phyloP scores from a whole-genome alignment of 2,329 filamentous ascomycete species.

The Alternaria triticina region DNA sequence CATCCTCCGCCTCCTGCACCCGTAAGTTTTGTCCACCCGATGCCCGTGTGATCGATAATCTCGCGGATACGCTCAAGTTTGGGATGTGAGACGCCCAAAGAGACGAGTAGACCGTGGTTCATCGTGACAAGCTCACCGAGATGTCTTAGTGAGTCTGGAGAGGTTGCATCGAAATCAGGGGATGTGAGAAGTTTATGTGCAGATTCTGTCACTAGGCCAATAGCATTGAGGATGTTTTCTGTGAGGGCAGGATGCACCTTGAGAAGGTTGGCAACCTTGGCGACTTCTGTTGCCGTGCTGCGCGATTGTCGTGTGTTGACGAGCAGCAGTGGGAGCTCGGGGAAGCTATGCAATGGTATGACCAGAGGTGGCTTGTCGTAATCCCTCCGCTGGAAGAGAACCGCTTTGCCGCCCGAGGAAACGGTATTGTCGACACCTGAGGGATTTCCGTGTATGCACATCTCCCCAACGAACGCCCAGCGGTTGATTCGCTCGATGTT shows the following conservation, averaged over 20 bases:
- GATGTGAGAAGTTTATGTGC: constrained; percentile 62
- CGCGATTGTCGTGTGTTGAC: constrained; percentile 89
- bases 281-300: constrained; percentile 84
- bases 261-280: constrained; percentile 79
- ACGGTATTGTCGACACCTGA: constrained; percentile 98
- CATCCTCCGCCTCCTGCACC: constrained; percentile 95
- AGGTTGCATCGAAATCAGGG: constrained; percentile 71
- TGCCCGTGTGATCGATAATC: constrained; percentile 78
- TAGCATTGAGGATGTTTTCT: constrained; percentile 80
- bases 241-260: constrained; percentile 77
- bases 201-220: constrained; percentile 73
- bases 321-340: constrained; percentile 86
- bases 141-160: constrained; percentile 69
- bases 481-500: constrained; percentile 96
- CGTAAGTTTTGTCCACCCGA: constrained; percentile 97
- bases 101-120: constrained; percentile 91
- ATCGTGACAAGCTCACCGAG: constrained; percentile 89
- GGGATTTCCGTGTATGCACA: constrained; percentile 97
- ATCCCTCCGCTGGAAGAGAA: constrained; percentile 84
- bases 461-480: constrained; percentile 96
- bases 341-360: constrained; percentile 81
- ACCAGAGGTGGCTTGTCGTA: constrained; percentile 80
- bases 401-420: constrained; percentile 88
- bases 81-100: constrained; percentile 92
- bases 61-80: constrained; percentile 90